Percentiles rank a stretch among this genome's conserved stretches.
These are phyloP conservation scores for Solanum aculeatissimum DNA, from an alignment of 305 asterid genomes.

Conservation along the genomic window DNA sequence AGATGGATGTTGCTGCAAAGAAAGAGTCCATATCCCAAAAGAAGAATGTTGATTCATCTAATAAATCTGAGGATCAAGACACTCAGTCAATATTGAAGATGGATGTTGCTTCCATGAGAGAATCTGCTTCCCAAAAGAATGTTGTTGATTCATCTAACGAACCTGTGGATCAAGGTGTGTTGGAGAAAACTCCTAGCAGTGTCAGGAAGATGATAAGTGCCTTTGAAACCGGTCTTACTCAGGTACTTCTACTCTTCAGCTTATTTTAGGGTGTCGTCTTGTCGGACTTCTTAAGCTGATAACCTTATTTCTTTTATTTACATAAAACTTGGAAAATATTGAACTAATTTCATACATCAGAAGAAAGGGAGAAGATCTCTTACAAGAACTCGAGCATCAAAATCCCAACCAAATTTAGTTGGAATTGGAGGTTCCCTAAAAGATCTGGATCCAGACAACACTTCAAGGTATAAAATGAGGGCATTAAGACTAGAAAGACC, in stretches of 20 bases:
- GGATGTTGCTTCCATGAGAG: conserved; percentile 7
- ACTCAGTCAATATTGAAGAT: conserved; percentile 14
- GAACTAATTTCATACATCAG: conserved; percentile 6
- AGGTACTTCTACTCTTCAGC: conserved; percentile 35
- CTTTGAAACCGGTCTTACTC: conserved; percentile 44
- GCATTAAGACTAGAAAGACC: conserved; percentile 7
- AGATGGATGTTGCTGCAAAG: not conserved
- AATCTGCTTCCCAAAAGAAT: conserved; percentile 2
- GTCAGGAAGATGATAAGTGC: conserved; percentile 82
- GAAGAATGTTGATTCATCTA: conserved; percentile 10
- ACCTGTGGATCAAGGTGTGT: conserved; percentile 15
- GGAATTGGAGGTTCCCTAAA: conserved; percentile 12
- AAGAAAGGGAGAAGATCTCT: conserved; percentile 42
- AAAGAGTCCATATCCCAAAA: not conserved
- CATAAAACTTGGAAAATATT: not conserved
- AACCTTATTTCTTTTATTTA: not conserved
- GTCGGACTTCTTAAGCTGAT: not conserved
- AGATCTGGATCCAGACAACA: conserved; percentile 6
- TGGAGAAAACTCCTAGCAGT: conserved; percentile 39
- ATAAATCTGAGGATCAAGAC: conserved; percentile 15
- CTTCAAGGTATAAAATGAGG: conserved; percentile 8
- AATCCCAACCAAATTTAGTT: conserved; percentile 11
- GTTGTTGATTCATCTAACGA: conserved; percentile 12
- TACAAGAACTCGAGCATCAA: conserved; percentile 1
- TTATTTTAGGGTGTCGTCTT: not conserved